A percentile compares a stretch with the other conserved stretches of the same genome.
Conservation (phyloP, 2,329 filamentous ascomycete species). For the Lachnellula hyalina region DNA sequence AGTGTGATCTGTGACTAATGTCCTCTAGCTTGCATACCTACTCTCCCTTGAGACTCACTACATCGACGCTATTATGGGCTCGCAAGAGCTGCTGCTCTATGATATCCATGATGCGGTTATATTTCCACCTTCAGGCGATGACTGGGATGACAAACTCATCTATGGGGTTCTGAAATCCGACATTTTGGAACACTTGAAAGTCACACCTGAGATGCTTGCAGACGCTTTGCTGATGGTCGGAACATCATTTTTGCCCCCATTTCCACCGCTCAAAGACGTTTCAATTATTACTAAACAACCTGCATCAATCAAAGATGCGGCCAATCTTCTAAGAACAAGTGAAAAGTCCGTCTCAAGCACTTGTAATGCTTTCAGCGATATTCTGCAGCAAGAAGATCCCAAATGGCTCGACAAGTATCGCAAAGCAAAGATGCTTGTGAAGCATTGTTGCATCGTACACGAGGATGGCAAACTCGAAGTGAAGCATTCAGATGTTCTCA, state of each 20-base stretch:
- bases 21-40: constrained; percentile 67
- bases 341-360: constrained; percentile 66
- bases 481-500: constrained; percentile 66
- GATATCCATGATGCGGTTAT: constrained; percentile 72
- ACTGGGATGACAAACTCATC: constrained; percentile 66
- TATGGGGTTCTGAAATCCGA: constrained; percentile 58
- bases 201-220: constrained; percentile 67
- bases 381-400: constrained; percentile 63
- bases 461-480: constrained; percentile 64
- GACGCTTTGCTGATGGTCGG: constrained; percentile 81
- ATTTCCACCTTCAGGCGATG: constrained; percentile 55
- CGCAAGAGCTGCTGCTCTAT: constrained; percentile 80
- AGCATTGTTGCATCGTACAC: constrained; percentile 76
- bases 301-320: constrained; percentile 64
- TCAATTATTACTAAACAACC: constrained; percentile 47
- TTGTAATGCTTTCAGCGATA: constrained; percentile 74
- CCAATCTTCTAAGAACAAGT: constrained; percentile 69
- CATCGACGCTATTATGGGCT: constrained; percentile 73
- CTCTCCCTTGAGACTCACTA: constrained; percentile 62
- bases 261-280: constrained; percentile 67
- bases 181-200: constrained; percentile 63
- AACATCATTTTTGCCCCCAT: constrained; percentile 71
- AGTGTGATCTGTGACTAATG: constrained; percentile 14
- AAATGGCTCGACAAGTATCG: constrained; percentile 83
- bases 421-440: constrained; percentile 76